Evolutionary conservation across 2,329 filamentous ascomycete genomes (phyloP), one percentile per base, ranked within the genome.

Genomic region (Sclerotinia sclerotiorum): DNA sequence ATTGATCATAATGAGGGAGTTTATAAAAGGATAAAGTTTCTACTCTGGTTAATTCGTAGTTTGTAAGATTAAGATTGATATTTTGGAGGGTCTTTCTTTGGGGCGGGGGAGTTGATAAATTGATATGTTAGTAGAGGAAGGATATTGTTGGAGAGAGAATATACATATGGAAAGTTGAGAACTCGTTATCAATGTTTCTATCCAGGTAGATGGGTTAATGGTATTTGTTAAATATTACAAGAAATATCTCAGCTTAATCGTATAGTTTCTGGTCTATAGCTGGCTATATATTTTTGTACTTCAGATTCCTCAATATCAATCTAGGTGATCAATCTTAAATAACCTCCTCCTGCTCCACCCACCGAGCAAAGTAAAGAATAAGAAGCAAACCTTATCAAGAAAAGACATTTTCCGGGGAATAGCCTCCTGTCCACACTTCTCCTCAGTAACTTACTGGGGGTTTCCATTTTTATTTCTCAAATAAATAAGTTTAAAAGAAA

Each of bases 221-320:
- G 2, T 21, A 6, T 42, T 1, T 42, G 5, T 0, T 42, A 17
- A 15, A n/a, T 35, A 35, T 5, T n/a, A n/a, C 1, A 0, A 55
- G 8, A 29, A 32, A 0, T n/a, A 21, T 13, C 13, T 19, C 2
- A 42, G 1, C 0, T 15, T 17, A 32, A 57, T 24, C 1, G 8
- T 24, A 3, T 6, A 39, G 54, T 57, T 57, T 13, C 54, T 42
- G 7, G 2, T 57, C 5, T 2, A 15, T 15, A 7, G 8, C 15
- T 15, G 15, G 8, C 7, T 57, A 55, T 32, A 32, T 21, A 55
- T 55, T 19, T 13, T 11, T 11, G 17, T 24, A 39, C 11, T 55
- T 8, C 3, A n/a, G 4, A 8, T n/a, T 55, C 17, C 7, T 32
- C 5, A 27, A 10, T 17, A 27, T 24, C 49, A 17, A 5, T 32